These are phyloP conservation scores for Diversispora eburnea DNA, from an alignment of 192 early-diverging fungal genomes.

Conservation along the genomic window DNA sequence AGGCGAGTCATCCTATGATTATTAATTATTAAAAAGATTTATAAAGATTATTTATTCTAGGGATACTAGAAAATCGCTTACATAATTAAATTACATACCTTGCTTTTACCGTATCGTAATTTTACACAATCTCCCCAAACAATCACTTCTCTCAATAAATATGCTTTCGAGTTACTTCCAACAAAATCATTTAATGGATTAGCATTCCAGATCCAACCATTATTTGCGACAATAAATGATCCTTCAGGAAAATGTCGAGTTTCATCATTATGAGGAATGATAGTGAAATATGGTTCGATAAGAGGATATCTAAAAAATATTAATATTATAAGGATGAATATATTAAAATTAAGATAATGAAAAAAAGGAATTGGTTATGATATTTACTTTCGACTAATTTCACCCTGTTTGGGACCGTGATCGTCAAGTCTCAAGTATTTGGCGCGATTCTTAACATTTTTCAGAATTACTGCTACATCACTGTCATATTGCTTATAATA, in stretches of 20 bases:
- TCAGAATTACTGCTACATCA: conserved; percentile 64
- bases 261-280: conserved; percentile 57
- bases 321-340: conserved; percentile 1
- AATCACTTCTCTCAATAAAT: conserved; percentile 93
- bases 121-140: conserved; percentile 99
- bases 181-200: conserved; percentile 94
- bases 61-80: neutral
- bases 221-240: conserved; percentile 80
- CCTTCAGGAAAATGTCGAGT: conserved; percentile 61
- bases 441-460: conserved; percentile 74
- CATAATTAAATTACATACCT: conserved; percentile 32
- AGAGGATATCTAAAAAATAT: conserved; percentile 69
- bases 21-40: conserved; percentile 13
- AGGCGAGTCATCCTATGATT: conserved; percentile 68
- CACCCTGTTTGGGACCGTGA: conserved; percentile 85
- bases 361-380: conserved; percentile 6
- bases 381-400: conserved; percentile 61
- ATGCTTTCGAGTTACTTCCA: conserved; percentile 77
- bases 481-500: conserved; percentile 84
- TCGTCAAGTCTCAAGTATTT: conserved; percentile 78
- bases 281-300: conserved; percentile 95
- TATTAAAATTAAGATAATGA: neutral
- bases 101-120: conserved; percentile 82
- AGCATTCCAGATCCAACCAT: conserved; percentile 95
- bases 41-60: neutral